Evolutionary conservation across 805 yeast genomes (phyloP).

Genomic region (Cyberlindnera maclurae): DNA sequence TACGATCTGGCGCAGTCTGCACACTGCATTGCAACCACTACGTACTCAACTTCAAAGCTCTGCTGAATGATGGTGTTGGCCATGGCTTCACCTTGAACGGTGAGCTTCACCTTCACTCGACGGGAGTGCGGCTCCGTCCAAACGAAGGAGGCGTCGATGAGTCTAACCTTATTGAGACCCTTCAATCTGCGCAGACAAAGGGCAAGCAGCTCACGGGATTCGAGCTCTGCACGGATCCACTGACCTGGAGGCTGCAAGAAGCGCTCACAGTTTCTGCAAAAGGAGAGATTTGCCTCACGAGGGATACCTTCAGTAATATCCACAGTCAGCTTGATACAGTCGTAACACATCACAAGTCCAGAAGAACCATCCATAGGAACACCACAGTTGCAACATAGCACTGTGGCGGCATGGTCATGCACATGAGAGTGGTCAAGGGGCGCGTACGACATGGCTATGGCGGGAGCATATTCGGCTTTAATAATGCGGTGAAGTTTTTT

Average conservation of each 20-base stretch:
- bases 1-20: conserved; percentile 97
- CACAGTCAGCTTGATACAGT: conserved; percentile 88
- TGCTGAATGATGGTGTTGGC: conserved; percentile 89
- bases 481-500: conserved; percentile 1
- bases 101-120: conserved; percentile 81
- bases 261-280: conserved; percentile 95
- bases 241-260: conserved; percentile 91
- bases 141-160: conserved; percentile 88
- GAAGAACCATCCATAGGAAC: conserved; percentile 94
- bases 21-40: conserved; percentile 94
- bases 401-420: conserved; percentile 57
- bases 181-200: conserved; percentile 81
- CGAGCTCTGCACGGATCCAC: conserved; percentile 88
- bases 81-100: conserved; percentile 97
- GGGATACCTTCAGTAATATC: conserved; percentile 94
- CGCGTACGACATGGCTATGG: conserved; percentile 27
- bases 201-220: conserved; percentile 88
- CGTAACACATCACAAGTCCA: conserved; percentile 93
- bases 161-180: conserved; percentile 78
- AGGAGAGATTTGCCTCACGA: conserved; percentile 86
- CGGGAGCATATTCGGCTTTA: background rate
- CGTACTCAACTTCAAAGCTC: conserved; percentile 87
- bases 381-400: conserved; percentile 97
- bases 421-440: conserved; percentile 31
- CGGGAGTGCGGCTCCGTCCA: conserved; percentile 99